Evolutionary conservation across 176 grass and related monocot genomes (phyloP).

Genomic region (Eragrostis curvula): DNA sequence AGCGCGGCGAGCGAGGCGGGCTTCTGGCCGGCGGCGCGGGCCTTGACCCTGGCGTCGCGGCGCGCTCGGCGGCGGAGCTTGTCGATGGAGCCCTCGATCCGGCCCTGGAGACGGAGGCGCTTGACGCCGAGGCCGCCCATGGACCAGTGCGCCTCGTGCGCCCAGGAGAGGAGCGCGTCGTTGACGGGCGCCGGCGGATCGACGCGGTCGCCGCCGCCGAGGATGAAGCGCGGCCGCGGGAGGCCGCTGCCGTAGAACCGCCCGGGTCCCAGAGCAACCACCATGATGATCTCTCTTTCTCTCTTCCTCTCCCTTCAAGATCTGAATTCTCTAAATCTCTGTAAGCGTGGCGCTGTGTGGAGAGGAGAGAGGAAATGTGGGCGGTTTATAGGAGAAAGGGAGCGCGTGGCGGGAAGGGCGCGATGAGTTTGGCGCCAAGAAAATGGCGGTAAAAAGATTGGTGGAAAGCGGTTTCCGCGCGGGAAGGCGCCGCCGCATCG

Average conservation of each 20-base stretch:
- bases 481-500: neutral
- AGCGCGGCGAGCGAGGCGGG: constrained; percentile 45
- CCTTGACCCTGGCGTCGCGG: constrained; percentile 20
- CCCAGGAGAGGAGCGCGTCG: constrained; percentile 77
- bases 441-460: constrained; percentile 45
- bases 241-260: constrained; percentile 88
- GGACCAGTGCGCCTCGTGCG: constrained; percentile 87
- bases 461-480: neutral
- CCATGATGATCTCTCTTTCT: constrained; percentile 40
- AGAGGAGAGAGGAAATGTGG: neutral
- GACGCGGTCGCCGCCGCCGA: constrained; percentile 56
- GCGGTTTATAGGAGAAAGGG: constrained; percentile 30
- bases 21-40: constrained; percentile 32
- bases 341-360: neutral
- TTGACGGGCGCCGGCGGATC: constrained; percentile 67
- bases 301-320: neutral
- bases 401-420: constrained; percentile 26
- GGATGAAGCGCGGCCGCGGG: constrained; percentile 68
- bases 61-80: constrained; percentile 68
- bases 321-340: neutral
- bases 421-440: constrained; percentile 45
- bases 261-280: constrained; percentile 63
- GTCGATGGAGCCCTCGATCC: constrained; percentile 79
- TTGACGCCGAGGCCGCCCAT: constrained; percentile 79
- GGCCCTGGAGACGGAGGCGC: constrained; percentile 83